Base-by-base conservation (phyloP, 169 alveolate species). In the Cryptosporidium ryanae region DNA sequence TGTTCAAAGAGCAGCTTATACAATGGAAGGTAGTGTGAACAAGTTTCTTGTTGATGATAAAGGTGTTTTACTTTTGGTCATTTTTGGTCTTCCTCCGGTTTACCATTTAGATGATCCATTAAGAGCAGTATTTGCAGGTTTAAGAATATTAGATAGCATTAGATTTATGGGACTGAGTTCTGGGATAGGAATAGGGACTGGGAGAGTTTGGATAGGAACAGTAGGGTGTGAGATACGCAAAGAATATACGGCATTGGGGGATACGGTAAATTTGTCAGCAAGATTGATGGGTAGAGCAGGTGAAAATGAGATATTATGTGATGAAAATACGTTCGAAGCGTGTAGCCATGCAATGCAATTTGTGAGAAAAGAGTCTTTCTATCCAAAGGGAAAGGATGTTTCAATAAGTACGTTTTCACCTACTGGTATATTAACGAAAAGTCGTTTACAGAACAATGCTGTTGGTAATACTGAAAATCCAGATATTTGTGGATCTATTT, bases 61-160 rank as follows among this genome's bases (percentile, higher is more conserved):
- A 63, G 96, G 96, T 10, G 92, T 94, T 1, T 84, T 92, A 48
- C 67, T 93, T 44, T 82, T 94, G 10, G 82, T 94, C 4, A 90
- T 94, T 82, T 90, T 94, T 84, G 96, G 96, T 8, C 92, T 94
- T 65, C 96, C 96, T 12, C 96, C 96, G 17, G 87, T 92, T 38
- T 94, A 91, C 84, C 95, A 93, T 82, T 82, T 91, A 54, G 96
- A 94, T 83, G 95, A 94, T 65, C 93, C 96, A 0, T 71, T 93
- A 17, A 82, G 96, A 66, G 91, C 96, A 10, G 91, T 94, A 17
- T 82, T 93, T 54, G 92, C 92, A 44, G 93, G 94, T 34, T 82
- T 92, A 32, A 90, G 94, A 43, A 82, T 94, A 15, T 81, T 89
- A 38, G 92, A 92, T 66, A 92, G 90, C 34, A 81, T 92, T 66